Evolutionary conservation across 305 asterid genomes (phyloP), one percentile per base, ranked within the genome.

Genomic region (Solanum hybrid): DNA sequence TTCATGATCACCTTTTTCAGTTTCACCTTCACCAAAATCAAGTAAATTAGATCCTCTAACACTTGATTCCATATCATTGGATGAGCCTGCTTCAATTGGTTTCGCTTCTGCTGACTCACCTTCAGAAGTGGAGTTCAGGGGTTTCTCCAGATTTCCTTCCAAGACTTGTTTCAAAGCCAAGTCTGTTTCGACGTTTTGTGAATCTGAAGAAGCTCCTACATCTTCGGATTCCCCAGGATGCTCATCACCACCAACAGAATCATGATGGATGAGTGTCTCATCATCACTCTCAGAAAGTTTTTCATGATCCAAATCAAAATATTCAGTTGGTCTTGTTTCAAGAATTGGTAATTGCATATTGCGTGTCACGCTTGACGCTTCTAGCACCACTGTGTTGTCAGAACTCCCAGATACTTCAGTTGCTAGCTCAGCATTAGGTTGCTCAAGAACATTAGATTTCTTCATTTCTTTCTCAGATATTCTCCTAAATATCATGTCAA

Each of bases 271-370:
- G 86, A 22, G 32, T 6, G 80, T 80, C 80, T 76, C 92, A 61
- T 86, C 89, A 82, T 76, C 90, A 72, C 89, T 89, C 39, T 89
- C 92, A 57, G 70, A 89, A 29, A 86, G 79, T 77, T 92, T 89
- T 86, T 92, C 89, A 88, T 88, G 72, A 90, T 92, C 93, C 83
- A 88, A 82, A 81, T 87, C 88, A 84, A 89, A 91, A 91, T 91
- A 95, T 13, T 85, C 92, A 65, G 90, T 72, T 10, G 72, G 88
- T 90, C 75, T 90, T 81, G 92, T 91, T 91, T 93, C 95, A 87
- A 85, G 88, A 61, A 85, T 57, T 22, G 88, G 88, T 32, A 88
- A 86, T 34, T 89, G 89, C 83, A 84, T 72, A 37, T 29, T 24
- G 14, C 77, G 41, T 9, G 83, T 33, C 88, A 87, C 80, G 41